Evolutionary conservation across 345 rosid species (phyloP), one percentile per base, ranked within the genome.

Genomic region (Acer negundo): DNA sequence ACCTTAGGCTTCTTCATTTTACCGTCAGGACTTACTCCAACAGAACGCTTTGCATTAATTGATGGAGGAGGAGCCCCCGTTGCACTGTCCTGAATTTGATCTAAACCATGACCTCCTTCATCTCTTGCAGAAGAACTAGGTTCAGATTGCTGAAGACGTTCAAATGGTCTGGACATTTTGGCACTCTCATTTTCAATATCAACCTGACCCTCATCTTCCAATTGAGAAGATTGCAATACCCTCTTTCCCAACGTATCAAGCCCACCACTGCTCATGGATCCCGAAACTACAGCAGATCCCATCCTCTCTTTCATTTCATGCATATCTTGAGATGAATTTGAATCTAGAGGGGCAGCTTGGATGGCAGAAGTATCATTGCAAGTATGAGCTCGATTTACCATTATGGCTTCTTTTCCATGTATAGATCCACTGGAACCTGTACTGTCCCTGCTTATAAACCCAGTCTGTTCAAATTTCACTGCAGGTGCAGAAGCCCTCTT

Each of bases 1-100:
- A 61, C 88, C 79, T 91, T 89, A 75, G 71, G 80, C 86, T 91
- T 90, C 85, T 89, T 88, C 55, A 85, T 82, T 74, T 68, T 82
- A 70, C 81, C 84, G 70, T 81, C 90, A 47, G 75, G 75, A 67
- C 75, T 77, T 28, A 31, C 40, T 76, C 72, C 85, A 82, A 76
- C 78, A 44, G 87, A 69, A 71, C 58, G 84, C 75, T 89, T 87
- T 47, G 59, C 88, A 75, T 82, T 87, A 76, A 75, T 72, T 7
- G 80, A 62, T 63, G 82, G 77, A 46, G 78, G 77, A 79, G 70
- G 87, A 46, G 72, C 80, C 76, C 75, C 51, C 40, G 72, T 67
- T 62, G 8, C 51, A 75, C 82, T 77, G 72, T 65, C 87, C 67
- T 40, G 83, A 78, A 78, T 69, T 65, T 81, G 85, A 80, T 73